A percentile compares a stretch with the other conserved stretches of the same genome.
phyloP scores from a whole-genome alignment of 2,329 filamentous ascomycete species.

The Furcasterigmium sp. region DNA sequence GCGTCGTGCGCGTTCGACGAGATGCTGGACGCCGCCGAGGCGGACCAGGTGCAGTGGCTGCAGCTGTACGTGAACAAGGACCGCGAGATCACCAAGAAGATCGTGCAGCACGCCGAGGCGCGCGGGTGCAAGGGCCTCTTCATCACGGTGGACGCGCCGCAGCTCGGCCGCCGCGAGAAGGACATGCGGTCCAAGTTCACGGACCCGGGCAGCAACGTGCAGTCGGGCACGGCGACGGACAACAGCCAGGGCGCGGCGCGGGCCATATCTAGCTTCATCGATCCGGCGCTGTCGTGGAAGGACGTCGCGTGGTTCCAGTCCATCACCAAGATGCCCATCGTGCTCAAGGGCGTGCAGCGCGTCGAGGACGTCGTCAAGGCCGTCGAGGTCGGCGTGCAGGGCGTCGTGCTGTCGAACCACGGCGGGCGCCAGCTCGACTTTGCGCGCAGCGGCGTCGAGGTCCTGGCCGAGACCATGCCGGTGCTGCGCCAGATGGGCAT shows the following conservation, averaged over 20 bases:
- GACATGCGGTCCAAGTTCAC: conserved; percentile 94
- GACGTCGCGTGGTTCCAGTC: conserved; percentile 90
- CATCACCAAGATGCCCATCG: conserved; percentile 90
- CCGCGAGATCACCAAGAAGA: conserved; percentile 80
- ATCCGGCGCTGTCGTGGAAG: conserved; percentile 87
- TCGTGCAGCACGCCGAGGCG: conserved; percentile 85
- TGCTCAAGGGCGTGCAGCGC: conserved; percentile 93
- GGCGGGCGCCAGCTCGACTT: conserved; percentile 93
- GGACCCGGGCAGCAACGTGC: conserved; percentile 78
- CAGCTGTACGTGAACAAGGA: conserved; percentile 98
- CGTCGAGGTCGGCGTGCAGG: conserved; percentile 75
- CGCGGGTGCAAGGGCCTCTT: conserved; percentile 94
- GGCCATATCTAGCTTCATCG: conserved; percentile 95
- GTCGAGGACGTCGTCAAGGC: conserved; percentile 91
- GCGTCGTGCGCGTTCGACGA: conserved; percentile 98
- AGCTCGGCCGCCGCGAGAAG: conserved; percentile 91
- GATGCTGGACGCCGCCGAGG: conserved; percentile 78
- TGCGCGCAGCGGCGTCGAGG: conserved; percentile 80
- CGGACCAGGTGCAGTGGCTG: conserved; percentile 88
- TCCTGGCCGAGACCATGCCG: conserved; percentile 91
- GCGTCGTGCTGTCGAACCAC: conserved; percentile 93
- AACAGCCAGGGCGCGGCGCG: conserved; percentile 87
- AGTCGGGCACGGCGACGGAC: conserved; percentile 71
- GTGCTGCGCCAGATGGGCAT: conserved; percentile 69
- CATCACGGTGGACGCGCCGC: conserved; percentile 96